phyloP scores from a whole-genome alignment of 805 yeast species.

The Maudiozyma serrabonitensis region DNA sequence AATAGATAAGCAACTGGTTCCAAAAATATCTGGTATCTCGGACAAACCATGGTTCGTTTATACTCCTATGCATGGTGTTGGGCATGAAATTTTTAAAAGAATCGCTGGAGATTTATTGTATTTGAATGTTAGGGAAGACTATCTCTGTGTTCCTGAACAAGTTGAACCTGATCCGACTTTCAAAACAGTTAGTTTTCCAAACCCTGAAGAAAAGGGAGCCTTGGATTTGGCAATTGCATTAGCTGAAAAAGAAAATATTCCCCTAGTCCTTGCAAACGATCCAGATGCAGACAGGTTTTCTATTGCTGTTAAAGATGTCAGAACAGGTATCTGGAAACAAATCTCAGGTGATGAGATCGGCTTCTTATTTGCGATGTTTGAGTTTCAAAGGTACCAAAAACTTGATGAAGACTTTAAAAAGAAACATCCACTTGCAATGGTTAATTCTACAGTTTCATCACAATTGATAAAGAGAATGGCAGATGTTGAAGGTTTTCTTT shows the following conservation, averaged over 20 bases:
- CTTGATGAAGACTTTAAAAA: slow-evolving; percentile 19
- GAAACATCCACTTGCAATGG: slow-evolving; percentile 39
- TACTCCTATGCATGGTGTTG: slow-evolving; percentile 96
- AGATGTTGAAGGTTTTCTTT: slow-evolving; percentile 45
- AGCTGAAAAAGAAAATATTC: slow-evolving; percentile 39
- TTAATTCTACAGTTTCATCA: slow-evolving; percentile 90
- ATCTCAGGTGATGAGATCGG: slow-evolving; percentile 91
- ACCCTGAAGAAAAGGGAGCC: slow-evolving; percentile 94
- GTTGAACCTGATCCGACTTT: slow-evolving; percentile 73
- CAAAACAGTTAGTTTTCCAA: slow-evolving; percentile 81
- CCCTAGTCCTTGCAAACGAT: slow-evolving; percentile 76
- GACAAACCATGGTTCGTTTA: slow-evolving; percentile 48
- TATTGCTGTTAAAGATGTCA: slow-evolving; percentile 47
- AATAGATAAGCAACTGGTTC: slow-evolving; percentile 10
- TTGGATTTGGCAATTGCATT: slow-evolving; percentile 54
- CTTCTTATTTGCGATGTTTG: slow-evolving; percentile 62
- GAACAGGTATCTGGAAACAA: slow-evolving; percentile 52
- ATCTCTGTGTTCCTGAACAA: slow-evolving; percentile 50
- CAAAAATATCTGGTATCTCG: neutral
- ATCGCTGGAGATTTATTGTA: slow-evolving; percentile 25
- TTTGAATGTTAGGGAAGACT: slow-evolving; percentile 30
- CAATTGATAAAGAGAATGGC: slow-evolving; percentile 71
- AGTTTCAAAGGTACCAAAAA: slow-evolving; percentile 31
- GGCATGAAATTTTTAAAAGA: slow-evolving; percentile 47
- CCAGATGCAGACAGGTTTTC: slow-evolving; percentile 97